phyloP scores from a whole-genome alignment of 129 eudicot species.

The Helianthus tuberosus region DNA sequence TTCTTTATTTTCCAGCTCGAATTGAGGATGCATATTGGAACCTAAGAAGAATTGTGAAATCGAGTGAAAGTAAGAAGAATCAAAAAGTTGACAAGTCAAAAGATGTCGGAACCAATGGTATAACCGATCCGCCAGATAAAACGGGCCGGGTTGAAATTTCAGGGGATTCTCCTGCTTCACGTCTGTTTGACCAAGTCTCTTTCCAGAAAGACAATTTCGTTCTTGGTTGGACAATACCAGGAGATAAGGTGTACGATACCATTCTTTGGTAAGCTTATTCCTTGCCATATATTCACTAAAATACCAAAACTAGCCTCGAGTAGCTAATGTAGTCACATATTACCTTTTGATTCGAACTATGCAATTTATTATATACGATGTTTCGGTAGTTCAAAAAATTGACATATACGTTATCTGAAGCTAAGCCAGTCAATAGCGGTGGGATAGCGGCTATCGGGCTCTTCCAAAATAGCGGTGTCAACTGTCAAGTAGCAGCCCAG shows the following conservation, averaged over 20 bases:
- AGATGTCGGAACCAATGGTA: slow-evolving; percentile 26
- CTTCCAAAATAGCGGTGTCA: no score
- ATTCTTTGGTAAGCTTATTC: slow-evolving; percentile 65
- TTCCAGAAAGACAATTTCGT: slow-evolving; percentile 76
- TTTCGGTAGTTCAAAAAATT: not conserved
- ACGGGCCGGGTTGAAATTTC: slow-evolving; percentile 17
- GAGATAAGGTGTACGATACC: slow-evolving; percentile 57
- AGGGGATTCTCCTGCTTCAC: slow-evolving; percentile 26
- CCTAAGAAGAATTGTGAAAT: slow-evolving; percentile 52
- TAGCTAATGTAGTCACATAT: no score
- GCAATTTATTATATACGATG: no score
- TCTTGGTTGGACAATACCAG: slow-evolving; percentile 43
- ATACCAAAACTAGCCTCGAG: no score
- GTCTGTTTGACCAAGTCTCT: slow-evolving; percentile 57
- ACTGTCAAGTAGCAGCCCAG: no score
- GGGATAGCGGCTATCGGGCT: no score
- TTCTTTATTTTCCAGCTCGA: slow-evolving; percentile 55
- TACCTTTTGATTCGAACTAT: no score
- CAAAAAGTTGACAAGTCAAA: slow-evolving; percentile 20
- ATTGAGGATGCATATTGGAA: slow-evolving; percentile 78
- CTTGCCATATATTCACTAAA: not conserved
- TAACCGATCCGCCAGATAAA: slow-evolving; percentile 26
- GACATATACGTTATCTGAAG: not conserved
- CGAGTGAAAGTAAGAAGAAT: slow-evolving; percentile 25
- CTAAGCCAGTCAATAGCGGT: no score